These are phyloP conservation scores for Rhytidhysteron rufulum DNA, from an alignment of 2,329 filamentous ascomycete species.

Conservation along the genomic window DNA sequence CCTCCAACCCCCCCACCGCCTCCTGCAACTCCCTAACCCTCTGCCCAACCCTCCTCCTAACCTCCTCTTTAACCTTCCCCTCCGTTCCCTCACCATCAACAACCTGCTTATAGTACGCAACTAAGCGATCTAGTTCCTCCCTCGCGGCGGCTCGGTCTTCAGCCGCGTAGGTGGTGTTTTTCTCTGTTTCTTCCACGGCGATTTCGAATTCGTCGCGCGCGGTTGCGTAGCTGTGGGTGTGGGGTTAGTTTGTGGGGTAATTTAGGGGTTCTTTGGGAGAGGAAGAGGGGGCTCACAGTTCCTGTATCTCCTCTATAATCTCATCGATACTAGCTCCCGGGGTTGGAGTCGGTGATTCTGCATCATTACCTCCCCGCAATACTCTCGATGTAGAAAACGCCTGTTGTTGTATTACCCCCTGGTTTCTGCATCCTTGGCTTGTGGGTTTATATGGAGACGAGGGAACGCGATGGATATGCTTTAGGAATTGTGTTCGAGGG, in stretches of 20 bases:
- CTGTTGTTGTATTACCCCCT: background rate
- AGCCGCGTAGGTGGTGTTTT: slow-evolving; percentile 53
- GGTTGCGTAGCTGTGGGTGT: slow-evolving; percentile 21
- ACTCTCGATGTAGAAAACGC: background rate
- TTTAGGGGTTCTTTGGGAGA: background rate
- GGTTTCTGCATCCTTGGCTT: background rate
- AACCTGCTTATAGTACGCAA: slow-evolving; percentile 44
- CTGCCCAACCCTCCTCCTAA: slow-evolving; percentile 48
- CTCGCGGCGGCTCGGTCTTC: slow-evolving; percentile 52
- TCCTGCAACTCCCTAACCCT: slow-evolving; percentile 52
- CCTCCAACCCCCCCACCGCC: slow-evolving; percentile 49
- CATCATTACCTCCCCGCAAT: background rate
- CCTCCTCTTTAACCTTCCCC: slow-evolving; percentile 45
- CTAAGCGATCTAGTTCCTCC: slow-evolving; percentile 49
- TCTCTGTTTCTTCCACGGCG: slow-evolving; percentile 50
- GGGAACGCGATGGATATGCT: background rate
- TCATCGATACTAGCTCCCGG: slow-evolving; percentile 19
- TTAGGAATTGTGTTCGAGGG: background rate
- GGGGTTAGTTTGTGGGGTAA: background rate
- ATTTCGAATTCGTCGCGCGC: slow-evolving; percentile 47
- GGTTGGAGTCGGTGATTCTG: background rate
- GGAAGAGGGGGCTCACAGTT: slow-evolving; percentile 18
- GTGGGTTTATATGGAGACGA: background rate
- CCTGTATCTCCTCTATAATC: slow-evolving; percentile 31
- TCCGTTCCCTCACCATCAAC: slow-evolving; percentile 38